Percentiles rank a stretch among this genome's conserved stretches.
Evolutionary conservation across 192 early-diverging fungal species (phyloP).

Genomic region (Gamsiella multidivaricata): DNA sequence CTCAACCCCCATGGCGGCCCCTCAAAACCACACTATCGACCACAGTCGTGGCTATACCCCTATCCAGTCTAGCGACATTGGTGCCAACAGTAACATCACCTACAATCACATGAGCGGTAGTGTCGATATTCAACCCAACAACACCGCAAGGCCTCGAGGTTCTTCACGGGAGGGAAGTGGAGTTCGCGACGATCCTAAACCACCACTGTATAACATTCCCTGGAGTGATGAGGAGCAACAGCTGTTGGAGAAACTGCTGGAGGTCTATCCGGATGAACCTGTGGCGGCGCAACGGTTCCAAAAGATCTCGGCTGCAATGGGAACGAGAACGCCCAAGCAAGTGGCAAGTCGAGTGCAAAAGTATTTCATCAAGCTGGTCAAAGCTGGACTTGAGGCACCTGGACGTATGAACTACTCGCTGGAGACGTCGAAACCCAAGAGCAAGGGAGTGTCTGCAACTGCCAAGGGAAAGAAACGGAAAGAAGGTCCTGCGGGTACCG

Average conservation of each 20-base stretch:
- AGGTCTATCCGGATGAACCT: slow-evolving; percentile 76
- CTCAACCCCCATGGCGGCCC: not conserved
- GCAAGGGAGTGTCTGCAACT: slow-evolving; percentile 15
- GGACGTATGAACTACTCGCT: slow-evolving; percentile 69
- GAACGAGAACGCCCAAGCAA: slow-evolving; percentile 76
- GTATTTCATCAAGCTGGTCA: slow-evolving; percentile 83
- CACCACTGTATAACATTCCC: slow-evolving; percentile 70
- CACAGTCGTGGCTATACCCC: slow-evolving; percentile 3
- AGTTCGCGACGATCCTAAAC: slow-evolving; percentile 55
- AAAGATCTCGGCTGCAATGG: slow-evolving; percentile 77
- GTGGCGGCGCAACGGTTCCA: slow-evolving; percentile 74
- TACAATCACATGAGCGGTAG: slow-evolving; percentile 51
- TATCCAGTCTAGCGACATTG: not conserved
- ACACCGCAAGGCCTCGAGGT: slow-evolving; percentile 6
- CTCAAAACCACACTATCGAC: slow-evolving; percentile 12
- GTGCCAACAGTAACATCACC: slow-evolving; percentile 35
- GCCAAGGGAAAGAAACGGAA: slow-evolving; percentile 39
- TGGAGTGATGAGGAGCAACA: slow-evolving; percentile 79
- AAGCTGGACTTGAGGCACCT: slow-evolving; percentile 75
- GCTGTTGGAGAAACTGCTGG: slow-evolving; percentile 67
- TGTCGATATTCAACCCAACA: slow-evolving; percentile 31
- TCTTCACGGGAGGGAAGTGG: slow-evolving; percentile 42
- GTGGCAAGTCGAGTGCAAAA: slow-evolving; percentile 84
- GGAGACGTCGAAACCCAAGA: slow-evolving; percentile 33
- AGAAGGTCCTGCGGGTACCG: slow-evolving; percentile 18